Percentiles rank a stretch among this genome's conserved stretches.
Conservation (phyloP, 768 basidiomycete genomes). For the Lactarius sp. region DNA sequence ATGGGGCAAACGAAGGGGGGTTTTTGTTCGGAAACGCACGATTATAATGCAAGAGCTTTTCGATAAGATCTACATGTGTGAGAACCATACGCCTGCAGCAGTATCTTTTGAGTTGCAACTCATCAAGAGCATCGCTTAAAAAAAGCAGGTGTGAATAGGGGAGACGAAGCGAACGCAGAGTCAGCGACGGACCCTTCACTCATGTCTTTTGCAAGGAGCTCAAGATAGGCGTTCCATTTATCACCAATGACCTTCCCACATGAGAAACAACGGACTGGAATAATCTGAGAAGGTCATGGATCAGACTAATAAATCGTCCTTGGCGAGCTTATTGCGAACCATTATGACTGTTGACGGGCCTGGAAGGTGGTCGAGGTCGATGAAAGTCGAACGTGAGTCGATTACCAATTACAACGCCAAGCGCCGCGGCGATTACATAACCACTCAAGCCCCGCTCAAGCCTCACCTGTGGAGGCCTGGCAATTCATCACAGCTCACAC, state of each 20-base stretch:
- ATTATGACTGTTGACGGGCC: neutral
- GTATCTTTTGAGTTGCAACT: conserved; percentile 86
- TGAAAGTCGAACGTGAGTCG: no score
- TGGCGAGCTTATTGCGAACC: neutral
- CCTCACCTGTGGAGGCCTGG: no score
- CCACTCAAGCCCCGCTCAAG: no score
- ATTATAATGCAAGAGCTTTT: conserved; percentile 94
- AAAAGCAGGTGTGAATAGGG: neutral
- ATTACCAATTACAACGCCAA: neutral
- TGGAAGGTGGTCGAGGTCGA: neutral
- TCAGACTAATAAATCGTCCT: neutral
- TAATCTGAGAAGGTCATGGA: conserved; percentile 56
- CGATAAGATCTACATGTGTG: conserved; percentile 96
- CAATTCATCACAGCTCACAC: no score
- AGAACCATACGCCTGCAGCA: conserved; percentile 97
- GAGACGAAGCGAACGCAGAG: neutral
- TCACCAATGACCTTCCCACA: conserved; percentile 97
- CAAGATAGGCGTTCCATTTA: conserved; percentile 88
- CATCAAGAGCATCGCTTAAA: conserved; percentile 80
- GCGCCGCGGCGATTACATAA: no score
- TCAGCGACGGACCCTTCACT: conserved; percentile 72
- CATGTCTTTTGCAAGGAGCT: conserved; percentile 72
- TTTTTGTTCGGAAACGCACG: conserved; percentile 47
- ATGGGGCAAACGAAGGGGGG: neutral
- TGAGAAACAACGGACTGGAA: conserved; percentile 93